phyloP scores from a whole-genome alignment of 208 protist species.

The Crithidia expoeki region DNA sequence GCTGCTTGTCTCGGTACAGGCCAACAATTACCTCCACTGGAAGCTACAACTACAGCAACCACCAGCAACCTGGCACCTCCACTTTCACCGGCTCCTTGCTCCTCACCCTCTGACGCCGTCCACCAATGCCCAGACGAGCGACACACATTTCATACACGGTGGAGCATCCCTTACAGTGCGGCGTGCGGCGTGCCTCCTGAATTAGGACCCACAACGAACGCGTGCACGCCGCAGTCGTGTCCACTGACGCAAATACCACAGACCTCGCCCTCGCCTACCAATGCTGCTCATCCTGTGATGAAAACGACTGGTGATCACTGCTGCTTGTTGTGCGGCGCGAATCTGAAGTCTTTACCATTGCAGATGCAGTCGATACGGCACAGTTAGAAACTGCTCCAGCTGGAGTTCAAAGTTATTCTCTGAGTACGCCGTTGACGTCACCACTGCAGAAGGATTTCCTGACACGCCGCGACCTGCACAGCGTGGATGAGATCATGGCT shows the following conservation, averaged over 20 bases:
- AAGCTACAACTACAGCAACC: too few species aligned
- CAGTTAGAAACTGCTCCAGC: background rate
- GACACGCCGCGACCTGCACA: slow-evolving; percentile 28
- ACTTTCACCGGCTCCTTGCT: too few species aligned
- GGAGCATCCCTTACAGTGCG: slow-evolving; percentile 31
- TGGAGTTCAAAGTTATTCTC: background rate
- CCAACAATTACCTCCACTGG: too few species aligned
- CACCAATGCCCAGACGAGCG: slow-evolving; percentile 7
- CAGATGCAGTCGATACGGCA: background rate
- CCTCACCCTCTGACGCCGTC: background rate
- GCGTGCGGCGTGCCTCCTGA: slow-evolving; percentile 21
- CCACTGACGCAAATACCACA: slow-evolving; percentile 7
- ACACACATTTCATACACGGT: slow-evolving; percentile 12
- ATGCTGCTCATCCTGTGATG: background rate
- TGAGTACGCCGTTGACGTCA: background rate
- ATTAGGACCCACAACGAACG: background rate
- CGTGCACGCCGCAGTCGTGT: slow-evolving; percentile 5
- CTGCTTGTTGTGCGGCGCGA: slow-evolving; percentile 32
- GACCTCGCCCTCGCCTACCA: background rate
- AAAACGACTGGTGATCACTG: background rate
- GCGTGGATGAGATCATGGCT: slow-evolving; percentile 40
- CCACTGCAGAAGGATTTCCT: background rate
- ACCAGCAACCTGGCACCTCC: too few species aligned
- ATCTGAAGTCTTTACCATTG: background rate
- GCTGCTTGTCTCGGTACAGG: too few species aligned